Percentiles rank a stretch among this genome's conserved stretches.
These are phyloP conservation scores for Erysimum cheiri DNA, from an alignment of 441 rosid species.

Conservation along the genomic window DNA sequence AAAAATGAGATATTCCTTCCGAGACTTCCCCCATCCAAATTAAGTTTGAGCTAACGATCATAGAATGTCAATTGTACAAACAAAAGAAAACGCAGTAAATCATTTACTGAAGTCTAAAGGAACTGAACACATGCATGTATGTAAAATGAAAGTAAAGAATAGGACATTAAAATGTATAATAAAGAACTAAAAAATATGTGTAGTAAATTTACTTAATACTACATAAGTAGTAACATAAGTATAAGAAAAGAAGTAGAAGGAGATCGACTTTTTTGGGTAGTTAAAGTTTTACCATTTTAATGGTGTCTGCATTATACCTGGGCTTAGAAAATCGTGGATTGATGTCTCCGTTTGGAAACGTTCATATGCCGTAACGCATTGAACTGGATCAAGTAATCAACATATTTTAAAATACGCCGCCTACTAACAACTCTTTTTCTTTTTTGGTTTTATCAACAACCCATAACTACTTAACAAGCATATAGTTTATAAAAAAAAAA, in stretches of 20 bases:
- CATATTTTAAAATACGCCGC: not conserved
- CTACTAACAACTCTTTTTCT: not conserved
- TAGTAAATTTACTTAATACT: too few species aligned
- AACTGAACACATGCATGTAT: not conserved
- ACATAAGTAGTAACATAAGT: too few species aligned
- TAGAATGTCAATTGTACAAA: not conserved
- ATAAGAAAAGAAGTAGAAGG: not conserved
- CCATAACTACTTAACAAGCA: not conserved
- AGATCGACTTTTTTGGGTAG: not conserved
- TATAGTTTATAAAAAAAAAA: too few species aligned
- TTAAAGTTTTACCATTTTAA: not conserved
- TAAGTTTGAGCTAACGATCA: not conserved
- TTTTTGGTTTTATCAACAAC: not conserved
- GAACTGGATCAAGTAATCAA: not conserved
- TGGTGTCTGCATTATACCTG: not conserved
- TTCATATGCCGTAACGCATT: not conserved
- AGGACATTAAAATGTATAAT: too few species aligned
- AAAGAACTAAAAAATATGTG: too few species aligned
- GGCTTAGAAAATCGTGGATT: not conserved
- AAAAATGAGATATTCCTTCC: too few species aligned
- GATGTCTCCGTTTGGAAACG: constrained; percentile 2
- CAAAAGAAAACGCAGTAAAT: not conserved
- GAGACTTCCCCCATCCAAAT: not conserved
- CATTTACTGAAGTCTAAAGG: not conserved
- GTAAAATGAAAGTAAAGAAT: too few species aligned